Evolutionary conservation across 805 yeast species (phyloP).

Genomic region (Schwanniomyces vanrijiae): DNA sequence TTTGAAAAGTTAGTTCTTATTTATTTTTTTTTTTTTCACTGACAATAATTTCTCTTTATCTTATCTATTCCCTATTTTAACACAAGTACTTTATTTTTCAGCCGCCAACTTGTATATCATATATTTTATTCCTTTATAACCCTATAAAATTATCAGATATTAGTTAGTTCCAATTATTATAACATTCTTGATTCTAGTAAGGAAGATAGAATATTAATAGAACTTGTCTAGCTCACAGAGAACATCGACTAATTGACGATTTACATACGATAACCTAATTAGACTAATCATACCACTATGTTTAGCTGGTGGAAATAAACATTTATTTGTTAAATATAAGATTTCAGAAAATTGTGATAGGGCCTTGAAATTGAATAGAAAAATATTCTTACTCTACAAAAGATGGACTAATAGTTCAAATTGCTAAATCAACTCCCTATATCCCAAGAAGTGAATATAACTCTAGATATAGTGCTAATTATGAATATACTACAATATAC

Average conservation of each 20-base stretch:
- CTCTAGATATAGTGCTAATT: constrained; percentile 9
- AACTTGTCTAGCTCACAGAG: background rate
- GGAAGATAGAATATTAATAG: background rate
- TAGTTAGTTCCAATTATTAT: no score
- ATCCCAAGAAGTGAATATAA: constrained; percentile 28
- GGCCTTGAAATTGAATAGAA: constrained; percentile 50
- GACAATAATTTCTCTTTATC: background rate
- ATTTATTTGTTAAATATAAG: constrained; percentile 63
- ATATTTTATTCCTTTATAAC: no score
- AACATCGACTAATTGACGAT: background rate
- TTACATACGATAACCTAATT: constrained; percentile 55
- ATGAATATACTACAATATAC: no score
- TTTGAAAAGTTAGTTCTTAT: constrained; percentile 55
- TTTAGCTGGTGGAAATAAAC: constrained; percentile 57
- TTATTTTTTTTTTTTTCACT: constrained; percentile 1
- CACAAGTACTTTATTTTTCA: no score
- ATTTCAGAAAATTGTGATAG: constrained; percentile 52
- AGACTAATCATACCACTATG: constrained; percentile 65
- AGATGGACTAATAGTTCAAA: constrained; percentile 49
- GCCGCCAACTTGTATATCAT: no score
- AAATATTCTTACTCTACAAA: constrained; percentile 41
- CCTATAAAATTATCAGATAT: no score
- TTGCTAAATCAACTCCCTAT: constrained; percentile 57
- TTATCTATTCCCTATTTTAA: background rate
- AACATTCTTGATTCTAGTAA: no score